phyloP scores from a whole-genome alignment of 75 land plant species.

The Gnetum montanum region DNA sequence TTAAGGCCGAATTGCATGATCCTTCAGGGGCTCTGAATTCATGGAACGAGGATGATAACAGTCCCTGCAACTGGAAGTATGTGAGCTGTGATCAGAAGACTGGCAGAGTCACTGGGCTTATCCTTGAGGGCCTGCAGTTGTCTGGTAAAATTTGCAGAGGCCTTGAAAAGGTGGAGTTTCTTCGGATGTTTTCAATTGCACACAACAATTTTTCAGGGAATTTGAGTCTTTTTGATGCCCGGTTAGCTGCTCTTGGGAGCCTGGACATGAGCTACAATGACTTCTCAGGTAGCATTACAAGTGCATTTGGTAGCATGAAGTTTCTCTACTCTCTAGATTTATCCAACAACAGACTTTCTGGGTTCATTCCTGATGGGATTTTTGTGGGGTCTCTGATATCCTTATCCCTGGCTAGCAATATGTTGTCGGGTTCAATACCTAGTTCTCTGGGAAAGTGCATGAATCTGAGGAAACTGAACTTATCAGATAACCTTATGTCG shows the following conservation, averaged over 20 bases:
- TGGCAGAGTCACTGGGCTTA: slow-evolving; percentile 44
- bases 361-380: slow-evolving; percentile 31
- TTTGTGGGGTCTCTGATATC: slow-evolving; percentile 29
- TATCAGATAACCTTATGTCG: slow-evolving; percentile 51
- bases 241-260: slow-evolving; percentile 17
- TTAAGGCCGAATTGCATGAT: slow-evolving; percentile 73
- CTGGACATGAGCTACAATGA: slow-evolving; percentile 51
- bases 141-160: slow-evolving; percentile 65
- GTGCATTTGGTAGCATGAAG: slow-evolving; percentile 7
- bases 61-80: slow-evolving; percentile 74
- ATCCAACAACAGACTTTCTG: slow-evolving; percentile 53
- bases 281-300: slow-evolving; percentile 46
- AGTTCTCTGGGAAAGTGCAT: slow-evolving; percentile 19
- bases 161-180: slow-evolving; percentile 41
- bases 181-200: slow-evolving; percentile 49
- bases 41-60: slow-evolving; percentile 78
- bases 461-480: slow-evolving; percentile 32
- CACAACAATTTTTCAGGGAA: slow-evolving; percentile 57
- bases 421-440: slow-evolving; percentile 51
- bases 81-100: slow-evolving; percentile 42
- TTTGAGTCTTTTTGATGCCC: slow-evolving; percentile 21
- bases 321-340: slow-evolving; percentile 50
- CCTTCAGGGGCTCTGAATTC: slow-evolving; percentile 41
- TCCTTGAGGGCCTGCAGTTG: slow-evolving; percentile 50
- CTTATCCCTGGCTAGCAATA: slow-evolving; percentile 39